Percentiles rank a stretch among this genome's conserved stretches.
These are phyloP conservation scores for Neurospora sp. DNA, from an alignment of 2,329 filamentous ascomycete species.

Conservation along the genomic window DNA sequence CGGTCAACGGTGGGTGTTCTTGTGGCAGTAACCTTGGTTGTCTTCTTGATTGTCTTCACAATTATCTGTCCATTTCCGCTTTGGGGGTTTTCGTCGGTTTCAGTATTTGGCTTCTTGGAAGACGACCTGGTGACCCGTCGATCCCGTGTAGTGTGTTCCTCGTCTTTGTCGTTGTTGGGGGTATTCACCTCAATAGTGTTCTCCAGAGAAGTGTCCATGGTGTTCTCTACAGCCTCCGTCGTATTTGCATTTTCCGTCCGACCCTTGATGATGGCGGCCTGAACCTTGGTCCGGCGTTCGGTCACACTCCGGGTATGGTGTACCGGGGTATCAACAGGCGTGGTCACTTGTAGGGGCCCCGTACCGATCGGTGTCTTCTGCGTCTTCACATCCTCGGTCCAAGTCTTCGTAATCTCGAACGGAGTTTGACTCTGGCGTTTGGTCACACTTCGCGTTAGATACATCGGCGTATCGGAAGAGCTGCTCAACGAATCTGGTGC, in stretches of 20 bases:
- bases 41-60: conserved; percentile 6
- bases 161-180: background rate
- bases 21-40: conserved; percentile 1
- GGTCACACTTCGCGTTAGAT: background rate
- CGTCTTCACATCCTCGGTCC: background rate
- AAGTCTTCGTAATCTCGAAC: background rate
- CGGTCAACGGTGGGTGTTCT: conserved; percentile 5
- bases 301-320: background rate
- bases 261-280: background rate
- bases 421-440: background rate
- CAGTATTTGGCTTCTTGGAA: background rate
- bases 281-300: background rate
- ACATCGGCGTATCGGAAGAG: background rate
- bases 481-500: background rate
- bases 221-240: background rate
- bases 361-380: background rate
- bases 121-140: background rate
- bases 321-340: background rate
- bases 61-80: conserved; percentile 2
- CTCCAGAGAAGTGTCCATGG: background rate
- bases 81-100: background rate
- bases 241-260: background rate
- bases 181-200: background rate
- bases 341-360: background rate
- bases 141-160: background rate